These are phyloP conservation scores for Hanseniaspora lindneri DNA, from an alignment of 805 yeast species.

Conservation along the genomic window DNA sequence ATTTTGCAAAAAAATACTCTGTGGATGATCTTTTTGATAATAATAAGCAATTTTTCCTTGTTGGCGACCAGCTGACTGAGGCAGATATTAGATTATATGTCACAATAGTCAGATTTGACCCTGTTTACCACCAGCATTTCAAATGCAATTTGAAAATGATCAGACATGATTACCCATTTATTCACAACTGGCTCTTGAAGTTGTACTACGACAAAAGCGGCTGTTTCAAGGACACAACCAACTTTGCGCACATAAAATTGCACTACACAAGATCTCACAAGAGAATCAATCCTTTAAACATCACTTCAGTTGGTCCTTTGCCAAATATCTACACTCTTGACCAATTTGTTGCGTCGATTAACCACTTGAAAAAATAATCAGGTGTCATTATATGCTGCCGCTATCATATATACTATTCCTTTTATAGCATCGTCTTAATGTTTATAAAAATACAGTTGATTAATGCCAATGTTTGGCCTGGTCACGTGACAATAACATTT, in stretches of 20 bases:
- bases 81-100: constrained; percentile 82
- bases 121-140: constrained; percentile 90
- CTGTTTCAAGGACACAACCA: constrained; percentile 66
- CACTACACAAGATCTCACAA: constrained; percentile 84
- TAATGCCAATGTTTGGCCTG: too few relatives aligned
- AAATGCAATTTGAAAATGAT: constrained; percentile 80
- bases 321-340: constrained; percentile 51
- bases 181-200: constrained; percentile 69
- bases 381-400: too few relatives aligned
- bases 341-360: background rate
- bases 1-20: constrained; percentile 39
- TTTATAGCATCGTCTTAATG: background rate
- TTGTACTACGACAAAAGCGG: constrained; percentile 62
- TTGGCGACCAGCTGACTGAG: constrained; percentile 66
- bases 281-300: constrained; percentile 65
- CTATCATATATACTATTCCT: too few relatives aligned
- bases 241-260: constrained; percentile 79
- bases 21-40: constrained; percentile 20
- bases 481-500: too few relatives aligned
- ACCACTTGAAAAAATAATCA: background rate
- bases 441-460: background rate
- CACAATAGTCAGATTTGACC: constrained; percentile 82
- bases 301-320: constrained; percentile 81
- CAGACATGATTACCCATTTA: constrained; percentile 61
- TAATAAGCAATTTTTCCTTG: constrained; percentile 33